A percentile compares a stretch with the other conserved stretches of the same genome.
Conservation (phyloP, 1,139 yeast species). For the Pichia sp. region DNA sequence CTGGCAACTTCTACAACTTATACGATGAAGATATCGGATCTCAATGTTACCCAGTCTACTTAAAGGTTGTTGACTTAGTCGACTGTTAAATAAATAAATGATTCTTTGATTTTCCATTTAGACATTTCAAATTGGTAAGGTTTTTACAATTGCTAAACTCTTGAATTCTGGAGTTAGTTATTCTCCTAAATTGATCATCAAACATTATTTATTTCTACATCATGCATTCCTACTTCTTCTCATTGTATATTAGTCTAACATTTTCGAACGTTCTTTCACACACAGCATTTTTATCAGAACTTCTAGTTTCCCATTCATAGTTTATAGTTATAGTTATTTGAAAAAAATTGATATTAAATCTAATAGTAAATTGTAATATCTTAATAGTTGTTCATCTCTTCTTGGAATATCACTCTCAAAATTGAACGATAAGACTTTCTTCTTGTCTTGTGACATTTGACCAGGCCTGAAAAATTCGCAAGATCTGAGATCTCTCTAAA, state of each 20-base stretch:
- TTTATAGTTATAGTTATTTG: conserved; percentile 5
- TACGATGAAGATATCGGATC: conserved; percentile 66
- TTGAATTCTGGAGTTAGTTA: conserved; percentile 4
- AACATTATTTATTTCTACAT: background rate
- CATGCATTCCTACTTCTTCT: background rate
- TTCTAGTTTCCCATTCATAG: background rate
- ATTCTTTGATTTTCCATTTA: background rate
- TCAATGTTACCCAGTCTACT: conserved; percentile 66
- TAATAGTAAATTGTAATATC: background rate
- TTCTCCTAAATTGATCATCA: background rate
- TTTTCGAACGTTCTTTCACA: conserved; percentile 4
- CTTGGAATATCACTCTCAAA: too few relatives aligned
- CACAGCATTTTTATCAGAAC: background rate
- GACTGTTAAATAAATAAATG: conserved; percentile 43
- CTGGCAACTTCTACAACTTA: conserved; percentile 81
- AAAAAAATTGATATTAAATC: too few relatives aligned
- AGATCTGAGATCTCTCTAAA: too few relatives aligned
- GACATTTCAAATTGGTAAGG: background rate
- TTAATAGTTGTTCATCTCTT: too few relatives aligned
- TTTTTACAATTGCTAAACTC: conserved; percentile 2
- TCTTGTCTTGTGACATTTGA: too few relatives aligned
- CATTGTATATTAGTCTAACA: conserved; percentile 11
- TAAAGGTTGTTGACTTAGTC: conserved; percentile 63
- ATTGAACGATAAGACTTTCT: too few relatives aligned
- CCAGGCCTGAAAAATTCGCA: too few relatives aligned